Base-by-base conservation (phyloP, 2,329 filamentous ascomycete genomes). In the Aureobasidium leucospermi region DNA sequence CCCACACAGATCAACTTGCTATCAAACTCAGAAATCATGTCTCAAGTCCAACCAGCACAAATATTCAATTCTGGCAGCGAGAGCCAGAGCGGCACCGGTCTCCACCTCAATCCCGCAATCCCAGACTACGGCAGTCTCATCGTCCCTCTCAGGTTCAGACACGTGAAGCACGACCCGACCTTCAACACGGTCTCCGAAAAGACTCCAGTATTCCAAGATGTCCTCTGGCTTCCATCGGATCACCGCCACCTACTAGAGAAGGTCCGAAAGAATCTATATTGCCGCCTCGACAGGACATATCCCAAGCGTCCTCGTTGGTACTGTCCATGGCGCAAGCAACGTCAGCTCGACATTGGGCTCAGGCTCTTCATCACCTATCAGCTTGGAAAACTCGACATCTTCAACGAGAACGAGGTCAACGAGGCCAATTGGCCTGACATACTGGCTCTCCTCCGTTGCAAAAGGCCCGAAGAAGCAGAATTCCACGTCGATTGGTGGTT, bases 401-500 rank as follows among this genome's bases (percentile, higher is more conserved):
- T 16, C 38, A 55, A 55, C 38, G 29, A 31, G 23, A 32, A 19
- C 28, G 51, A 55, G 23, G 15, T 55, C 39, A 43, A 55, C n/a
- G 39, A 55, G 28, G 51, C 51, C 15, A 55, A 43, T 2, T 55
- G 38, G 51, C n/a, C 38, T 1, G 38, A 55, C 28, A 16, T 55
- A 1, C 5, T 19, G 9, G 10, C 28, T 7, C 28, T 53, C 8
- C 39, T 53, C n/a, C n/a, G 29, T 19, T n/a, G 28, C 15, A 1
- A 6, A 3, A 31, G 16, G n/a, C 51, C 51, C 16, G 19, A 15
- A 11, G 23, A 53, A 13, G 51, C 51, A 2, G 4, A 31, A 13
- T 34, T 55, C n/a, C 10, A 16, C 34, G 51, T 55, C 28, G 38
- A 55, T 28, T 55, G 51, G 51, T 55, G 51, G 51, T 23, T 43